A percentile compares a stretch with the other conserved stretches of the same genome.
These are phyloP conservation scores for Candida xyloterini DNA, from an alignment of 805 yeast genomes.

Conservation along the genomic window DNA sequence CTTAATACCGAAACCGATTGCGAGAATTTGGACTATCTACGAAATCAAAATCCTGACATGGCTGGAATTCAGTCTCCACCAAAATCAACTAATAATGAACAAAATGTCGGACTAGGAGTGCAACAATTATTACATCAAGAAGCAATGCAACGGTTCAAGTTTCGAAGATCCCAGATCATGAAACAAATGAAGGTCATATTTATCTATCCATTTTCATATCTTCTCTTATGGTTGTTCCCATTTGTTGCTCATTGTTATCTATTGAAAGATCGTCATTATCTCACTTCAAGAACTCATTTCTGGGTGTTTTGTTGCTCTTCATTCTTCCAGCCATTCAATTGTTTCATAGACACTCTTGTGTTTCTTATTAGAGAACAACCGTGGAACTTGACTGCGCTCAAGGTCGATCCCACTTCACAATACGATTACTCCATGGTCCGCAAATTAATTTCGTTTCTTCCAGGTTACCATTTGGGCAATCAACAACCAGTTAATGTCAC, in stretches of 20 bases:
- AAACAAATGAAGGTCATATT: conserved; percentile 78
- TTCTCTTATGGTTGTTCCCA: conserved; percentile 81
- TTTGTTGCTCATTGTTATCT: conserved; percentile 53
- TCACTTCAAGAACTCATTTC: conserved; percentile 47
- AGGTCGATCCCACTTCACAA: conserved; percentile 23
- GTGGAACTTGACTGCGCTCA: conserved; percentile 45
- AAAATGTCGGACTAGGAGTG: conserved; percentile 30
- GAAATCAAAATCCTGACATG: conserved; percentile 10
- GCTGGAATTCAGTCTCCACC: neutral
- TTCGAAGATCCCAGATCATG: conserved; percentile 63
- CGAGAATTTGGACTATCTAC: conserved; percentile 25
- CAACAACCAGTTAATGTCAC: neutral
- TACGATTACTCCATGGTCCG: conserved; percentile 22
- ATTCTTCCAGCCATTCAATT: conserved; percentile 75
- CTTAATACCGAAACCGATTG: conserved; percentile 27
- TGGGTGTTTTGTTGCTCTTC: conserved; percentile 71
- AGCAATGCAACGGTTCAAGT: conserved; percentile 57
- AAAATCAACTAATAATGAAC: conserved; percentile 4
- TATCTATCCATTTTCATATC: conserved; percentile 79
- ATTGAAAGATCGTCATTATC: conserved; percentile 47
- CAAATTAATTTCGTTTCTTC: conserved; percentile 24
- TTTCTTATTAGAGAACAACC: conserved; percentile 78
- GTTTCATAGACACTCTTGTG: conserved; percentile 72
- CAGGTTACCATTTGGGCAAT: conserved; percentile 24
- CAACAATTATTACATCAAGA: conserved; percentile 50